These are phyloP conservation scores for Mycena floridula DNA, from an alignment of 768 basidiomycete genomes.

Conservation along the genomic window DNA sequence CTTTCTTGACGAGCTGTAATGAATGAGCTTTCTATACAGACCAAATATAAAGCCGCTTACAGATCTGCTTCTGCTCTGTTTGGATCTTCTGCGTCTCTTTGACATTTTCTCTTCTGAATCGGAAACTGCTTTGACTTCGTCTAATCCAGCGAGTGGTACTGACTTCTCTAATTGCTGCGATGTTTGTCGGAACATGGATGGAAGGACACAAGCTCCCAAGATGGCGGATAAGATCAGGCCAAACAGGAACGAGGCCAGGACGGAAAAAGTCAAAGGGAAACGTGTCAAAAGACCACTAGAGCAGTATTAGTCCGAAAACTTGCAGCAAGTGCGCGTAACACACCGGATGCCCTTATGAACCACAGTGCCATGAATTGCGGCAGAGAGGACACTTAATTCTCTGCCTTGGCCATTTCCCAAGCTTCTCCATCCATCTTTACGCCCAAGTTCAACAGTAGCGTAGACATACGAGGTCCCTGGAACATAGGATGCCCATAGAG, in stretches of 20 bases:
- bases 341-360: conserved; percentile 69
- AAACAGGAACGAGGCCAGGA: conserved; percentile 40
- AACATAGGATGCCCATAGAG: conserved; percentile 50
- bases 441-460: conserved; percentile 69
- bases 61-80: not conserved
- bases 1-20: conserved; percentile 22
- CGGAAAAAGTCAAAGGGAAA: conserved; percentile 54
- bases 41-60: not conserved
- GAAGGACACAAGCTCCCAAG: conserved; percentile 47
- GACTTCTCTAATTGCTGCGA: conserved; percentile 3
- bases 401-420: conserved; percentile 66
- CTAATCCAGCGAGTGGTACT: conserved; percentile 1
- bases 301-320: conserved; percentile 2
- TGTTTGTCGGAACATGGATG: conserved; percentile 28
- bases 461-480: conserved; percentile 38
- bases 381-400: conserved; percentile 63
- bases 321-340: conserved; percentile 11
- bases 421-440: conserved; percentile 66
- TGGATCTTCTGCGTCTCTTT: conserved; percentile 4
- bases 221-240: conserved; percentile 38
- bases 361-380: conserved; percentile 55
- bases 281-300: conserved; percentile 62
- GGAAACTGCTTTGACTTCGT: not conserved
- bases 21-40: too few relatives aligned
- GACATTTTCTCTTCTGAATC: conserved; percentile 12